Conservation (phyloP, 768 basidiomycete genomes). For the Naganishia friedmannii region DNA sequence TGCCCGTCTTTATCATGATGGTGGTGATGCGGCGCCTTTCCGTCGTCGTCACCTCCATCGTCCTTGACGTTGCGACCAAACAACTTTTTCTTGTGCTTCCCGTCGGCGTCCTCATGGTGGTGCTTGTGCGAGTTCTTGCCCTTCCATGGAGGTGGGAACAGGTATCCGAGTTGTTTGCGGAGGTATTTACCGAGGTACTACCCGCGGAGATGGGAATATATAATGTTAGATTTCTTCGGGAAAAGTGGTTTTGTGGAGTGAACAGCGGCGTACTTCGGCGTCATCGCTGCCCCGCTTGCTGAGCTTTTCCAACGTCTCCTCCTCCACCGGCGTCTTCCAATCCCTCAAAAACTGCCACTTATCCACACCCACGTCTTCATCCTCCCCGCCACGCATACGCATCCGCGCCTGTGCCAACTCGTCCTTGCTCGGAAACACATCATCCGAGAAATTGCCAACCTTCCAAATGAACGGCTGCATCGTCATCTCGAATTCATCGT, state of each 20-base stretch:
- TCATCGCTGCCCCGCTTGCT: conserved; percentile 50
- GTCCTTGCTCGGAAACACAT: conserved; percentile 22
- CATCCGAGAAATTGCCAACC: conserved; percentile 37
- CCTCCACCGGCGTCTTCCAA: conserved; percentile 49
- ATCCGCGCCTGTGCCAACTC: conserved; percentile 22
- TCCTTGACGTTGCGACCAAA: conserved; percentile 38
- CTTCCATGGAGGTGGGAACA: conserved; percentile 40
- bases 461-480: conserved; percentile 53
- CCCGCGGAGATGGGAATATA: conserved; percentile 22
- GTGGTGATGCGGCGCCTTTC: conserved; percentile 8
- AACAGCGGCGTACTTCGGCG: conserved; percentile 41
- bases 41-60: neutral
- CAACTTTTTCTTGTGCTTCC: conserved; percentile 32
- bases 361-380: conserved; percentile 20
- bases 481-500: conserved; percentile 52
- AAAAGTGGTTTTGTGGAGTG: neutral
- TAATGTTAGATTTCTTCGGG: no score
- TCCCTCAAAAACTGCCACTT: conserved; percentile 48
- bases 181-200: conserved; percentile 44
- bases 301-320: conserved; percentile 51
- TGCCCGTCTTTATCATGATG: conserved; percentile 9
- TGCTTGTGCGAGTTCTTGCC: conserved; percentile 18
- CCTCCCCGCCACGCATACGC: conserved; percentile 28
- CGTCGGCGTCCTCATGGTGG: neutral
- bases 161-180: conserved; percentile 40